Evolutionary conservation across 2,329 filamentous ascomycete genomes (phyloP).

Genomic region (Alternaria infectoria): DNA sequence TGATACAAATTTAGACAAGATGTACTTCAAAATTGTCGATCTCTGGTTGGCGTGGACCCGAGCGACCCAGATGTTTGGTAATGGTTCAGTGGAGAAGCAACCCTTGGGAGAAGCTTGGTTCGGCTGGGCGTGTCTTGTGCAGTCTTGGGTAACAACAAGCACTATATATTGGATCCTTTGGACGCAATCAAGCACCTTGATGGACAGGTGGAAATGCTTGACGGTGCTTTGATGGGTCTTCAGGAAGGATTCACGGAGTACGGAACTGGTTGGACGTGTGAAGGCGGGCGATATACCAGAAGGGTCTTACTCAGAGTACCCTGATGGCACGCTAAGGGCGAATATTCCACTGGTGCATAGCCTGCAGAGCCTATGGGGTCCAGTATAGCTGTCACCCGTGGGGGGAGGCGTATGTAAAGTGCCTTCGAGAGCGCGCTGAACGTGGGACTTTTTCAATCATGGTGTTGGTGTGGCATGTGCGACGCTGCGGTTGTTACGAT

Average conservation of each 20-base stretch:
- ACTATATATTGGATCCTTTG: slow-evolving; percentile 10
- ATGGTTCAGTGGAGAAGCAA: slow-evolving; percentile 17
- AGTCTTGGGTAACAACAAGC: slow-evolving; percentile 3
- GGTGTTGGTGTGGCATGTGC: slow-evolving; percentile 1
- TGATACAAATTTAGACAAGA: background rate
- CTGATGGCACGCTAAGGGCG: slow-evolving; percentile 12
- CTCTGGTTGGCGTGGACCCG: background rate
- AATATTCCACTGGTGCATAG: slow-evolving; percentile 2
- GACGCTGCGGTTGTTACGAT: background rate
- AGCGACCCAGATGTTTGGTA: background rate
- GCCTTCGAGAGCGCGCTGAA: background rate
- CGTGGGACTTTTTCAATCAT: background rate
- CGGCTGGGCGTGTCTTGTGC: slow-evolving; percentile 4
- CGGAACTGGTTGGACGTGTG: background rate
- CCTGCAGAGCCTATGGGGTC: background rate
- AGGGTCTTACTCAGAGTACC: slow-evolving; percentile 5
- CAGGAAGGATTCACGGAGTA: background rate
- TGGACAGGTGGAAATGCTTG: slow-evolving; percentile 4
- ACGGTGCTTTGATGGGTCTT: background rate
- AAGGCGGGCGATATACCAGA: background rate
- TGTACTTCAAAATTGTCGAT: background rate
- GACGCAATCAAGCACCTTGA: slow-evolving; percentile 5
- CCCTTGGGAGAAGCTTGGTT: slow-evolving; percentile 3
- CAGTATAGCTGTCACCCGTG: background rate
- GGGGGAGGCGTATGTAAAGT: background rate